phyloP scores from a whole-genome alignment of 1,284 basidiomycete genomes.

The Papiliotrema fonsecae region DNA sequence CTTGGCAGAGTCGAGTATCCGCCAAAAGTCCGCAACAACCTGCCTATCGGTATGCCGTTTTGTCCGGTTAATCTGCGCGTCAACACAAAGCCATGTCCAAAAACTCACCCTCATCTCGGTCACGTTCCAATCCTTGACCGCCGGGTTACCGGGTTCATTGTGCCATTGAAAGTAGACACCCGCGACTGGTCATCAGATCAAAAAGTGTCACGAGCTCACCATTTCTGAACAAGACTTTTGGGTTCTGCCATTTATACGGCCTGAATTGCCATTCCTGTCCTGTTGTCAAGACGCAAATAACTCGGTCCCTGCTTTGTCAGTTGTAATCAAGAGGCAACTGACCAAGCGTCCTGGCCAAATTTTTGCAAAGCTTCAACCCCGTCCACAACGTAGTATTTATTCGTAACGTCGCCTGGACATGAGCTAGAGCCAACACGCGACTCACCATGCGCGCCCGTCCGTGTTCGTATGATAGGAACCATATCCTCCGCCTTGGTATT shows the following conservation, averaged over 20 bases:
- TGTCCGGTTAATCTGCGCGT: conserved; percentile 74
- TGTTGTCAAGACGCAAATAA: conserved; percentile 94
- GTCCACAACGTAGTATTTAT: conserved; percentile 78
- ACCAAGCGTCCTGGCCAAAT: conserved; percentile 85
- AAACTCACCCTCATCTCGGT: conserved; percentile 74
- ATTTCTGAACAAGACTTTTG: conserved; percentile 84
- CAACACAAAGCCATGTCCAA: not conserved
- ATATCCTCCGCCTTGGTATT: conserved; percentile 76
- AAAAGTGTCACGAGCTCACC: conserved; percentile 53
- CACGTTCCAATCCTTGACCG: conserved; percentile 95
- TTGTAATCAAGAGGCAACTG: conserved; percentile 10
- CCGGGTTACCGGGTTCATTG: conserved; percentile 80
- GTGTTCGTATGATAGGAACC: conserved; percentile 72
- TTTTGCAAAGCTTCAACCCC: conserved; percentile 85
- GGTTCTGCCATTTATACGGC: conserved; percentile 93
- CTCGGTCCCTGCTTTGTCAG: conserved; percentile 61
- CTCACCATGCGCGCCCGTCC: conserved; percentile 48
- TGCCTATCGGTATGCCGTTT: conserved; percentile 93
- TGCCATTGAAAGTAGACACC: conserved; percentile 89
- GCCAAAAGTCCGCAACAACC: conserved; percentile 92
- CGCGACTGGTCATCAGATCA: conserved; percentile 59
- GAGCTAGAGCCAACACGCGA: conserved; percentile 22
- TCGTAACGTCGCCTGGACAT: conserved; percentile 52
- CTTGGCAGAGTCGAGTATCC: conserved; percentile 60
- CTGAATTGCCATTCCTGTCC: conserved; percentile 98